Conservation (phyloP, 2,329 filamentous ascomycete genomes). For the Pseudogymnoascus sp. region DNA sequence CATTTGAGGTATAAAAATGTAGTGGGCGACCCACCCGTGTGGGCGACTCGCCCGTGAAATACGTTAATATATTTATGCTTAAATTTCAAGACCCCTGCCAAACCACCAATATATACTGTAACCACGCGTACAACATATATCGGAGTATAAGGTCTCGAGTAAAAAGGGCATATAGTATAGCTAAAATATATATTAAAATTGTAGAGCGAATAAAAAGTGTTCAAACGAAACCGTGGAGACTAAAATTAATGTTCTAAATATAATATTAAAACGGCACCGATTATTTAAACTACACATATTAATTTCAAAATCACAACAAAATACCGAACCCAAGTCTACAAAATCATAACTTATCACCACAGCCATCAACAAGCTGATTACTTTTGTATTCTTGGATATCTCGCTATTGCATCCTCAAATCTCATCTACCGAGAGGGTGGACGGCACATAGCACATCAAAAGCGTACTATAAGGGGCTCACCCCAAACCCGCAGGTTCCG, state of each 20-base stretch:
- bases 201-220: background rate
- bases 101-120: too few relatives aligned
- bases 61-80: too few relatives aligned
- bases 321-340: background rate
- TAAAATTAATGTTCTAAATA: too few relatives aligned
- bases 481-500: background rate
- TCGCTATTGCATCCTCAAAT: background rate
- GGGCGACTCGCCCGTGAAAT: too few relatives aligned
- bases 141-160: too few relatives aligned
- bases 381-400: slow-evolving; percentile 4
- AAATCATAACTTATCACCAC: background rate
- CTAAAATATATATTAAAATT: background rate
- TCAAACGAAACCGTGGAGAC: background rate
- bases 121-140: too few relatives aligned
- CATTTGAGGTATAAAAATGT: too few relatives aligned
- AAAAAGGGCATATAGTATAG: too few relatives aligned
- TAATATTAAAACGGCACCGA: too few relatives aligned
- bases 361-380: background rate
- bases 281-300: too few relatives aligned
- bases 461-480: background rate
- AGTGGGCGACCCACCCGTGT: too few relatives aligned
- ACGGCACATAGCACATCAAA: background rate
- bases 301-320: background rate
- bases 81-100: too few relatives aligned
- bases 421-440: background rate